A percentile compares a stretch with the other conserved stretches of the same genome.
Evolutionary conservation across 345 rosid genomes (phyloP).

Genomic region (Eucalyptus pumila): DNA sequence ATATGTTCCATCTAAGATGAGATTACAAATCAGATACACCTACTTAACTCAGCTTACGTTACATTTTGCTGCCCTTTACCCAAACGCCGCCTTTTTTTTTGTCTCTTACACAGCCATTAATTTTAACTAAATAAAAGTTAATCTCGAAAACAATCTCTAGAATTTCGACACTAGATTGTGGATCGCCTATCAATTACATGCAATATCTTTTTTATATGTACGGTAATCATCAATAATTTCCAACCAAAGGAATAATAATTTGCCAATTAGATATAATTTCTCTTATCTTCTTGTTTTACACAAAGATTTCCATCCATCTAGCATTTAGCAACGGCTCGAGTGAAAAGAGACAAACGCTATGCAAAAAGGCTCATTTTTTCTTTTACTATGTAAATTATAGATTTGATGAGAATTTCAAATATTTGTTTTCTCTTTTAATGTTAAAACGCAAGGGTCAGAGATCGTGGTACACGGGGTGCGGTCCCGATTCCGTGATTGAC

Average conservation of each 20-base stretch:
- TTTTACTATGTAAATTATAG: background rate
- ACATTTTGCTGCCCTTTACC: background rate
- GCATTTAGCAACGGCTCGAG: background rate
- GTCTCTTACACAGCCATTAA: fast-evolving
- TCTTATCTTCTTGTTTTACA: background rate
- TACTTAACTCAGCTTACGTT: background rate
- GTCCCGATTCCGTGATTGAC: background rate
- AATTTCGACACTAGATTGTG: background rate
- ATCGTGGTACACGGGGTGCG: too few species aligned
- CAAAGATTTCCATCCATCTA: background rate
- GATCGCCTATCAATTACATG: background rate
- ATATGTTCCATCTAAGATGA: fast-evolving
- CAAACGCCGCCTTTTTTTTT: fast-evolving
- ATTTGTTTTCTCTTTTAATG: too few species aligned
- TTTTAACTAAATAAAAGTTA: fast-evolving
- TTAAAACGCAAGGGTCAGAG: too few species aligned
- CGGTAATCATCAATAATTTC: background rate
- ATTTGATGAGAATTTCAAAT: background rate
- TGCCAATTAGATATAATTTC: background rate
- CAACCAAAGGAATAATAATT: background rate
- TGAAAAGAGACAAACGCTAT: background rate
- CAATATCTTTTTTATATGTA: fast-evolving
- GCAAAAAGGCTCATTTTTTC: background rate
- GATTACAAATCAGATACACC: background rate
- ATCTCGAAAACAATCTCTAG: fast-evolving